Evolutionary conservation across 768 basidiomycete genomes (phyloP).

Genomic region (Kwoniella heveanensis): DNA sequence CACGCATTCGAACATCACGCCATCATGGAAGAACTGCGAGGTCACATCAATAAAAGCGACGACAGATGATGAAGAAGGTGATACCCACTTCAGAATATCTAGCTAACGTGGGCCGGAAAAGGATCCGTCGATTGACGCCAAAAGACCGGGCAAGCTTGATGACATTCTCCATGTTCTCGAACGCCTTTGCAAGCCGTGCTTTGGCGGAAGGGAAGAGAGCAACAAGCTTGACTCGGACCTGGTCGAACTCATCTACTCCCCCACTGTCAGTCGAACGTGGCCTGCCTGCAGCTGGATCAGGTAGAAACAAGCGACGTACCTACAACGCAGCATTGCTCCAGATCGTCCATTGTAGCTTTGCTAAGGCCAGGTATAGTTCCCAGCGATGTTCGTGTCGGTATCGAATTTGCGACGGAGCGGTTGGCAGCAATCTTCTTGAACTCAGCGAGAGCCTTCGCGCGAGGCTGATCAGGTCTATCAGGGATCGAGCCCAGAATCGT

Average conservation of each 20-base stretch:
- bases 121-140: conserved; percentile 39
- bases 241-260: conserved; percentile 35
- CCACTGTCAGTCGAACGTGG: too few relatives aligned
- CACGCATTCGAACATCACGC: conserved; percentile 55
- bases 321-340: conserved; percentile 49
- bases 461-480: conserved; percentile 23
- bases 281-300: too few relatives aligned
- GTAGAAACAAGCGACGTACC: conserved; percentile 34
- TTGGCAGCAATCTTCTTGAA: conserved; percentile 30
- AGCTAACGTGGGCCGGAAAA: conserved; percentile 48
- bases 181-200: conserved; percentile 31
- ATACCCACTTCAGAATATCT: conserved; percentile 43
- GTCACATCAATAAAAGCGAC: background rate
- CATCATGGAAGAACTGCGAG: conserved; percentile 46
- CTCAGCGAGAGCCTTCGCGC: conserved; percentile 29
- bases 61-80: background rate
- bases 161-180: conserved; percentile 39
- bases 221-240: conserved; percentile 33
- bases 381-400: conserved; percentile 17
- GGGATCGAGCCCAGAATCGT: conserved; percentile 39
- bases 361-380: conserved; percentile 27
- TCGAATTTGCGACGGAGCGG: conserved; percentile 4
- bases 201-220: conserved; percentile 30
- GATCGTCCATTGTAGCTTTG: conserved; percentile 43
- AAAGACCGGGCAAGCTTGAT: conserved; percentile 39